Conservation (phyloP, 2,329 filamentous ascomycete genomes). For the Pyricularia sp. region DNA sequence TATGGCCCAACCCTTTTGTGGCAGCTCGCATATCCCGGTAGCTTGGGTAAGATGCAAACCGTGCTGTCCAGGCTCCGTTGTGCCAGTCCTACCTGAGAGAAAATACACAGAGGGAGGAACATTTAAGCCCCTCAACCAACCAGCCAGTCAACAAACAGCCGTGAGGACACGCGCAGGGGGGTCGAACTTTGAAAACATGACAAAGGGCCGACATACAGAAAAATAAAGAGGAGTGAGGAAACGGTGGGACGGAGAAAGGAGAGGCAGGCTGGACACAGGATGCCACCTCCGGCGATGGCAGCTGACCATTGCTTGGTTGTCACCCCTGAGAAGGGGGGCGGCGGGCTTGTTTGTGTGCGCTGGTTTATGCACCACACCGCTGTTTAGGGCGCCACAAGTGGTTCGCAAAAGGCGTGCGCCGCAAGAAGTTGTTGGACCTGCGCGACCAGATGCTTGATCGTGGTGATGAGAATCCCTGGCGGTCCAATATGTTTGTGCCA, state of each 20-base stretch:
- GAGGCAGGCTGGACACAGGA: background rate
- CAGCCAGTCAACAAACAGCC: background rate
- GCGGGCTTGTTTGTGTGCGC: background rate
- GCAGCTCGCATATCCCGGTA: background rate
- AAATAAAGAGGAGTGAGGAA: background rate
- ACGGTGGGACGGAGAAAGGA: background rate
- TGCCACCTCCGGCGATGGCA: background rate
- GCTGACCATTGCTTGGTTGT: background rate
- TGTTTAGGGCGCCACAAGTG: background rate
- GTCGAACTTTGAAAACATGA: background rate
- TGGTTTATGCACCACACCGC: background rate
- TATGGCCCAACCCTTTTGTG: background rate
- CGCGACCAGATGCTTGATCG: background rate
- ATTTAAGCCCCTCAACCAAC: background rate
- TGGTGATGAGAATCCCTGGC: background rate
- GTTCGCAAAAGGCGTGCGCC: background rate
- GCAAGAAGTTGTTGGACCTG: background rate
- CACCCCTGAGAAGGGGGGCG: background rate
- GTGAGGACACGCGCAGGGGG: too few species aligned
- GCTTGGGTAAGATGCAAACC: background rate
- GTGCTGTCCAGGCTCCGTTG: background rate
- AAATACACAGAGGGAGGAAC: background rate
- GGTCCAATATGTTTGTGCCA: background rate
- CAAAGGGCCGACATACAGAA: background rate
- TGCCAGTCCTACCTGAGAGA: background rate